phyloP scores from a whole-genome alignment of 805 yeast genomes.

The Jamesozyma hellenica region DNA sequence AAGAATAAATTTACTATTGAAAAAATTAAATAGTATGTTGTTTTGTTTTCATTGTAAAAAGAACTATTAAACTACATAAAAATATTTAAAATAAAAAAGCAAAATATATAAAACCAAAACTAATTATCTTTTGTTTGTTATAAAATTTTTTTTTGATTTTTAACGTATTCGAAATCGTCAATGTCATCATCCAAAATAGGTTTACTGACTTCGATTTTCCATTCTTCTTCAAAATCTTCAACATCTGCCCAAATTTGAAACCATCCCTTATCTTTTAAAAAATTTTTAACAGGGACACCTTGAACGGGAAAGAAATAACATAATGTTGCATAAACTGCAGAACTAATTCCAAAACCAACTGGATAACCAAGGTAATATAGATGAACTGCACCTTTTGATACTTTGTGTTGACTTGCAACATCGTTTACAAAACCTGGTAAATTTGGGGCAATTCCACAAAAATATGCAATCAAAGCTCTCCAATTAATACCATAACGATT shows the following conservation, averaged over 20 bases:
- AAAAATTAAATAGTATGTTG: too few species aligned
- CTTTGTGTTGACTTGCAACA: constrained; percentile 47
- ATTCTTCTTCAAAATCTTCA: constrained; percentile 45
- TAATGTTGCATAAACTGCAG: constrained; percentile 42
- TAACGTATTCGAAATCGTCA: too few species aligned
- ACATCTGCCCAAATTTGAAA: constrained; percentile 51
- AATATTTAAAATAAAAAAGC: neutral
- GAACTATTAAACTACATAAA: too few species aligned
- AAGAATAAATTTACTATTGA: too few species aligned
- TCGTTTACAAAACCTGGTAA: constrained; percentile 35
- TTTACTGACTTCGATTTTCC: constrained; percentile 9
- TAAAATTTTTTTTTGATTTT: neutral
- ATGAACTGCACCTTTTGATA: constrained; percentile 65
- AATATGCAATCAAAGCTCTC: constrained; percentile 65
- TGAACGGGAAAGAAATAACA: constrained; percentile 45
- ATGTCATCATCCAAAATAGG: neutral
- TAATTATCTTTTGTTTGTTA: too few species aligned
- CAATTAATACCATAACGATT: constrained; percentile 55
- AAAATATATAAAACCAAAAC: neutral
- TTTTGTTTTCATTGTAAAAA: too few species aligned
- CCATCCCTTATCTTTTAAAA: constrained; percentile 47
- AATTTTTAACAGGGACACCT: constrained; percentile 32
- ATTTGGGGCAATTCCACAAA: constrained; percentile 32
- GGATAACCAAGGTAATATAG: constrained; percentile 65
- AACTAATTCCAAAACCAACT: constrained; percentile 59